phyloP scores from a whole-genome alignment of 2,329 filamentous ascomycete genomes.

The Colletotrichum higginsianum region DNA sequence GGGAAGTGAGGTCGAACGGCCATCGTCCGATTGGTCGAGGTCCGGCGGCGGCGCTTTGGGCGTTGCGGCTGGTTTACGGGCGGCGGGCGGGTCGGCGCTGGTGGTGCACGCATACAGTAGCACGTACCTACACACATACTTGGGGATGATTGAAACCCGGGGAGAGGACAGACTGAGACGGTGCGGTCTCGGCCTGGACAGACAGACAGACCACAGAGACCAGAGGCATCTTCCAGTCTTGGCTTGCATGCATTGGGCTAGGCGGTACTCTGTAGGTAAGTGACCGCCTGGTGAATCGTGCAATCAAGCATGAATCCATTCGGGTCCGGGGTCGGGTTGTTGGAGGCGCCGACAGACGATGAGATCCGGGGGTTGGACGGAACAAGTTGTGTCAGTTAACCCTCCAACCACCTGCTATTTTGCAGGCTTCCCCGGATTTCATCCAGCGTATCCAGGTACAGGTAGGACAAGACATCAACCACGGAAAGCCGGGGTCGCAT shows the following conservation, averaged over 20 bases:
- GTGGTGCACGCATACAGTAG: background rate
- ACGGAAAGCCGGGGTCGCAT: background rate
- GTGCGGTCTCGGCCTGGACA: conserved; percentile 21
- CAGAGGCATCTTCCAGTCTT: background rate
- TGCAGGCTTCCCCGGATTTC: conserved; percentile 23
- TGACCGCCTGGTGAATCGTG: background rate
- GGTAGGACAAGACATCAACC: background rate
- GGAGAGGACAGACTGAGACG: conserved; percentile 11
- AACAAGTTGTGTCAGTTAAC: background rate
- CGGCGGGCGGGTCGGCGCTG: background rate
- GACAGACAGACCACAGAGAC: background rate
- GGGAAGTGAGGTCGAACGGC: conserved; percentile 35
- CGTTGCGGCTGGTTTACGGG: conserved; percentile 17
- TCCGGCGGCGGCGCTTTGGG: background rate
- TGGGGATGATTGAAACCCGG: conserved; percentile 25
- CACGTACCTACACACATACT: background rate
- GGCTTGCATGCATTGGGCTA: background rate
- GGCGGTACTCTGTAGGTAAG: background rate
- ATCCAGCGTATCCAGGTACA: background rate
- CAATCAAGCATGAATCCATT: background rate
- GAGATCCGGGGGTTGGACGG: background rate
- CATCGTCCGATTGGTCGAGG: conserved; percentile 39
- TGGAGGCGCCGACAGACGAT: background rate
- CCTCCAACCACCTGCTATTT: background rate
- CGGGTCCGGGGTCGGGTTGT: background rate